Evolutionary conservation across 139 green algal species (phyloP).

Genomic region (Asterochloris erici): DNA sequence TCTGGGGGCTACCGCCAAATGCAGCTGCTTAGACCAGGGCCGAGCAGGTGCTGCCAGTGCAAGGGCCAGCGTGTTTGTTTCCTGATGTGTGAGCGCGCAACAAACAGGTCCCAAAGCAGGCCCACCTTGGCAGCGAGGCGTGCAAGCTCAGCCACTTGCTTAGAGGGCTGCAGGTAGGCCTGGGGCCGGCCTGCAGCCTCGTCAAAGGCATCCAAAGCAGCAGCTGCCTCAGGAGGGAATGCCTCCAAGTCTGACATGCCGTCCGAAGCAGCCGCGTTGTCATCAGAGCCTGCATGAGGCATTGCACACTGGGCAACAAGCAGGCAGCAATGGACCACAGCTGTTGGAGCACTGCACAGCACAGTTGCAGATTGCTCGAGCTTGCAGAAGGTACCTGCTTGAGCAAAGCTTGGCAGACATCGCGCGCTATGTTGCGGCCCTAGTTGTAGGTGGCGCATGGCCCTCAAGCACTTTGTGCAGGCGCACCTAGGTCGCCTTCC

Average conservation of each 20-base stretch:
- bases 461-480: too few species aligned
- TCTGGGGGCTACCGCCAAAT: background rate
- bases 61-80: background rate
- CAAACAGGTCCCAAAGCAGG: background rate
- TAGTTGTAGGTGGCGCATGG: too few species aligned
- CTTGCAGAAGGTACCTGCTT: too few species aligned
- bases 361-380: too few species aligned
- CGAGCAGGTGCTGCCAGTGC: background rate
- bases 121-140: constrained; percentile 51
- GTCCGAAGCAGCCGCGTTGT: too few species aligned
- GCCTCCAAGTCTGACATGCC: constrained; percentile 29
- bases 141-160: constrained; percentile 41
- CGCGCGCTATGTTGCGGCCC: too few species aligned
- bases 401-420: too few species aligned
- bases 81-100: background rate
- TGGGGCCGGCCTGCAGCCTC: constrained; percentile 32
- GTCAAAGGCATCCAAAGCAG: constrained; percentile 32
- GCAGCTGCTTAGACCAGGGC: background rate
- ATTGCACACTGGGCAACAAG: too few species aligned
- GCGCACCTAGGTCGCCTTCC: too few species aligned
- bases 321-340: too few species aligned
- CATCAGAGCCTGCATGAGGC: too few species aligned
- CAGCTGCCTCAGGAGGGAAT: constrained; percentile 31
- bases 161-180: constrained; percentile 58
- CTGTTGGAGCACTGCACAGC: too few species aligned